A percentile compares a stretch with the other conserved stretches of the same genome.
phyloP scores from a whole-genome alignment of 768 basidiomycete species.

The Phlebiopsis flavidoalba region DNA sequence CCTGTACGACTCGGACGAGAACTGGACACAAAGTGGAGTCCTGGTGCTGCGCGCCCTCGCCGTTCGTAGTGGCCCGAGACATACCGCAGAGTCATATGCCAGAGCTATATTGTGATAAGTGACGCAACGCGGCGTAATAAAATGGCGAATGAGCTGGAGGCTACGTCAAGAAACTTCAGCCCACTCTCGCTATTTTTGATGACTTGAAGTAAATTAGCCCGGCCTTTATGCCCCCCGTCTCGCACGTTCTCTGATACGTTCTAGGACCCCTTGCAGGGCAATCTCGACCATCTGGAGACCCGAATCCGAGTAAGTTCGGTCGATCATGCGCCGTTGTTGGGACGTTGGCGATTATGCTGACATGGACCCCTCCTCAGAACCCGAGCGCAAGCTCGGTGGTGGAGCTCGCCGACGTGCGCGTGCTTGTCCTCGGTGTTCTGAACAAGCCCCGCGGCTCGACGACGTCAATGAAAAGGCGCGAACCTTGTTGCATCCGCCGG shows the following conservation, averaged over 20 bases:
- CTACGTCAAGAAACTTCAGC: constrained; percentile 62
- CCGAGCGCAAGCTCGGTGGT: constrained; percentile 61
- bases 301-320: constrained; percentile 49
- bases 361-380: background rate
- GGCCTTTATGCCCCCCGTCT: constrained; percentile 1
- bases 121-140: constrained; percentile 73
- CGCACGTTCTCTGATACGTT: background rate
- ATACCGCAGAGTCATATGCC: background rate
- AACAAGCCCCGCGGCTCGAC: constrained; percentile 51
- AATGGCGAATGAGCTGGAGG: constrained; percentile 67
- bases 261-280: constrained; percentile 63
- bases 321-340: background rate
- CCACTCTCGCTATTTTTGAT: constrained; percentile 62
- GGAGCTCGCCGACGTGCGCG: constrained; percentile 64
- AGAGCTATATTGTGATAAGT: constrained; percentile 64
- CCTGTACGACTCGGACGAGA: constrained; percentile 76
- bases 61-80: background rate
- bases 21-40: constrained; percentile 76
- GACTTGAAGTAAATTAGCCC: constrained; percentile 59
- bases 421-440: constrained; percentile 66
- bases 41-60: constrained; percentile 11
- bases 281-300: constrained; percentile 63
- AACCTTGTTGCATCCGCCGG: constrained; percentile 64
- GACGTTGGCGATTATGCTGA: constrained; percentile 3
- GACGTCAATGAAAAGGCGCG: constrained; percentile 66